Evolutionary conservation across 495 filamentous ascomycete species (phyloP).

Genomic region (Echria macrotheca): DNA sequence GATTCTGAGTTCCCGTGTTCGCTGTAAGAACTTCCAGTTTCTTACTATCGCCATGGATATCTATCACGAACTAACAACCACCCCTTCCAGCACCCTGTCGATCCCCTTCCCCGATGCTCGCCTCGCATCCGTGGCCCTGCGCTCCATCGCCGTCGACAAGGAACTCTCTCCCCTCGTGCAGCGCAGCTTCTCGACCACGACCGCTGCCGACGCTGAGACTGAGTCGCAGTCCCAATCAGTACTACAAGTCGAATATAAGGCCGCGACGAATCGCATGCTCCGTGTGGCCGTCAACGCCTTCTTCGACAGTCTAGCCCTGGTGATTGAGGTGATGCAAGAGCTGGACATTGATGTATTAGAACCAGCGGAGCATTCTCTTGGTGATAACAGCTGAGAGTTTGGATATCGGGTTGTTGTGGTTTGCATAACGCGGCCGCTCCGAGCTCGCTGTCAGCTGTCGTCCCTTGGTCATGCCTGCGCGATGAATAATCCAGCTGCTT

Average conservation of each 20-base stretch:
- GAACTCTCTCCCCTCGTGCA: slow-evolving; percentile 81
- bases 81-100: slow-evolving; percentile 71
- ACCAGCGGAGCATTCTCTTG: background rate
- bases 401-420: background rate
- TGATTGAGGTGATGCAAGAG: slow-evolving; percentile 81
- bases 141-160: slow-evolving; percentile 74
- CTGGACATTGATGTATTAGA: slow-evolving; percentile 78
- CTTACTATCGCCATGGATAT: no score
- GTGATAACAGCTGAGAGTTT: background rate
- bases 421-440: no score
- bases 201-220: slow-evolving; percentile 20
- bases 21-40: slow-evolving; percentile 44
- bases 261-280: slow-evolving; percentile 93
- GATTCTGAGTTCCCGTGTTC: slow-evolving; percentile 56
- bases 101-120: slow-evolving; percentile 79
- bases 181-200: slow-evolving; percentile 57
- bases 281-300: slow-evolving; percentile 97
- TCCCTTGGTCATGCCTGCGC: no score
- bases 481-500: no score
- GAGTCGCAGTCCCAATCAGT: slow-evolving; percentile 44
- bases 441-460: no score
- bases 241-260: slow-evolving; percentile 71
- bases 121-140: slow-evolving; percentile 71
- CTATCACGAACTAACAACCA: no score
- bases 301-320: slow-evolving; percentile 80